Base-by-base conservation (phyloP, 2,329 filamentous ascomycete species). In the Rutstroemia sp. region DNA sequence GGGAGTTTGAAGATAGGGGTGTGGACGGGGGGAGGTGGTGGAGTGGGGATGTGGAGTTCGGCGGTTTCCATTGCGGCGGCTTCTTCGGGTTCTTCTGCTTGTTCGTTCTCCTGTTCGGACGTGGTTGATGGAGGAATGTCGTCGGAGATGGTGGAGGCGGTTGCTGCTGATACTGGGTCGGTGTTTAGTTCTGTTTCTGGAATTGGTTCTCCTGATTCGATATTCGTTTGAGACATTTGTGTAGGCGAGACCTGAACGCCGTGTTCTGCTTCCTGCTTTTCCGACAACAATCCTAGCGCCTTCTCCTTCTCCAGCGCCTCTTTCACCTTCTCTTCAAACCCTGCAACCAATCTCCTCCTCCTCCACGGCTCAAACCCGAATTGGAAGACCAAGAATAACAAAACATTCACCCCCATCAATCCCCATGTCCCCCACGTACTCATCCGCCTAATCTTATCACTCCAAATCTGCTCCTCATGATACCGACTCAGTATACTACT, bases 381-480 rank as follows among this genome's bases (percentile, higher is more conserved):
- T 73, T 96, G 86, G 64, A 95, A 84, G 17, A 92, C 79, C 53
- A 99, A 73, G 68, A 99, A 89, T 48, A 99, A 74, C 59, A 97
- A 71, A 34, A 97, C 88, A 69, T 99, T 99, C 67, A 97, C 82
- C 23, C 92, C 92, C 94, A 99, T 99, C 60, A 99, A 75, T 0
- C 92, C 94, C 84, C 95, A 97, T 0, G 94, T 99, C 38, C 95
- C 92, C 94, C 94, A 99, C 0, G 94, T 99, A 70, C 88, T 94
- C 78, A 96, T 96, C 62, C 94, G 80, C 38, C 94, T 81, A 69
- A 99, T 99, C 65, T 95, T 92, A 71, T 99, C 94, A 68, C 89
- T 95, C 94, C 94, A 99, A 56, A 99, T 95, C 75, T 99, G 94
- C 75, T 99, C 94, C 74, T 99, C 94, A 71, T 99, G 94, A 72